Evolutionary conservation across 768 basidiomycete genomes (phyloP), one percentile per base, ranked within the genome.

Genomic region (Gelatoporia subvermispora): DNA sequence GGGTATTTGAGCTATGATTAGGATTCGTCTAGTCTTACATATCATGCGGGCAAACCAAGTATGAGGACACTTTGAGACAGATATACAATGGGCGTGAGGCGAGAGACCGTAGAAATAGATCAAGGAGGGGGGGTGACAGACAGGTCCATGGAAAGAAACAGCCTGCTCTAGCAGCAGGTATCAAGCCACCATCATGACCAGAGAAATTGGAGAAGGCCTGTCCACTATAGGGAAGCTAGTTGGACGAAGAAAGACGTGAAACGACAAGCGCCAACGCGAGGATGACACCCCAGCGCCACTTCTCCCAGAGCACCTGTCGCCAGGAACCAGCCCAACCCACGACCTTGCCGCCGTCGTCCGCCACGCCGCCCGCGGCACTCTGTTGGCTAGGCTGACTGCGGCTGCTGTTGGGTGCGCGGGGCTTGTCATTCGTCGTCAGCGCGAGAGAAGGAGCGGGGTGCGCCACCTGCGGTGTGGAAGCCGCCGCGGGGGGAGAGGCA

Each of bases 251-350:
- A 54, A 91, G 73, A 54, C 85, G 76, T 25, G 88, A 89, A 10
- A 92, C 79, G 43, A 91, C 66, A 18, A 91, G 81, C 0, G 88
- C 88, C 40, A 92, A 65, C 5, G 81, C 85, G 48, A 91, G 84
- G 51, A 92, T 62, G 15, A 85, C 75, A 18, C 88, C 89, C 79
- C 87, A 85, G 51, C 86, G 73, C 88, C 88, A 92, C 61, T 89
- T 89, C 63, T 91, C 86, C 79, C 80, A 86, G 9, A 91, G 60
- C 25, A 89, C 65, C 51, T 79, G 75, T 42, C 83, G 76, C 79
- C 82, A 82, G 2, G 76, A 72, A 3, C 76, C 67, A n/a, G 75
- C 68, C 77, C 81, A 82, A 1, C 78, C 84, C 35, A 68, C 70
- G 8, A 52, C 51, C 13, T 54, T 56, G 20, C 55, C 56, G 22